Evolutionary conservation across 2,329 filamentous ascomycete genomes (phyloP), one percentile per base, ranked within the genome.

Genomic region (Nothophaeocryptopus gaeumannii): DNA sequence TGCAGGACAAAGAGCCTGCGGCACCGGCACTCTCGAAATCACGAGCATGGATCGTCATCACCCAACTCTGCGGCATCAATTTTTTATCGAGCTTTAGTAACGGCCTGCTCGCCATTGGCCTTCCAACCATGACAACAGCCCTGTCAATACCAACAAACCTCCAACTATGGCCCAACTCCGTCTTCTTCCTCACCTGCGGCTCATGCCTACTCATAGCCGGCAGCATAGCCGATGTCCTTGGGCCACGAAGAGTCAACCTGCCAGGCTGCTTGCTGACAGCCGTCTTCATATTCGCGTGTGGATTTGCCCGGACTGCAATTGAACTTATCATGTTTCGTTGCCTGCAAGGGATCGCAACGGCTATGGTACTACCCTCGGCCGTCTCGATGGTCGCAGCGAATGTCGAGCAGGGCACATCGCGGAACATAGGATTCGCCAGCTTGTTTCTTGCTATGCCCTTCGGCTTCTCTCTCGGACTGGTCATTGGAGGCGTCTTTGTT

Each of bases 371-470:
- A 2, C 76, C 78, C 0, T 72, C 73, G 0, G 72, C 76, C 0
- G 72, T 80, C 1, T 71, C 69, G 36, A 71, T 80, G 41, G 72
- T 80, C 48, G 75, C 76, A 0, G 69, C 64, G 33, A 72, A 70
- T 1, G 72, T 79, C 34, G 72, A 74, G 1, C 60, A 67, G n/a
- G 77, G 76, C 2, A 70, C 69, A 46, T 59, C 67, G 32, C 68
- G 78, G 4, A 81, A 81, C 51, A 63, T 79, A 8, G 77, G 71
- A 0, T 80, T 81, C 56, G 72, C 77, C 0, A 72, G 68, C 13
- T 64, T 80, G 48, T 77, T 78, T 1, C 68, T 72, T 12, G 72
- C 72, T 2, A 74, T 77, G 48, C 76, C 77, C 0, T 55, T 80
- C 8, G 79, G 78, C 0, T 81, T 78, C 50, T 72, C 69, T 0